These are phyloP conservation scores for Diaporthe aspalathi DNA, from an alignment of 2,329 filamentous ascomycete species.

Conservation along the genomic window DNA sequence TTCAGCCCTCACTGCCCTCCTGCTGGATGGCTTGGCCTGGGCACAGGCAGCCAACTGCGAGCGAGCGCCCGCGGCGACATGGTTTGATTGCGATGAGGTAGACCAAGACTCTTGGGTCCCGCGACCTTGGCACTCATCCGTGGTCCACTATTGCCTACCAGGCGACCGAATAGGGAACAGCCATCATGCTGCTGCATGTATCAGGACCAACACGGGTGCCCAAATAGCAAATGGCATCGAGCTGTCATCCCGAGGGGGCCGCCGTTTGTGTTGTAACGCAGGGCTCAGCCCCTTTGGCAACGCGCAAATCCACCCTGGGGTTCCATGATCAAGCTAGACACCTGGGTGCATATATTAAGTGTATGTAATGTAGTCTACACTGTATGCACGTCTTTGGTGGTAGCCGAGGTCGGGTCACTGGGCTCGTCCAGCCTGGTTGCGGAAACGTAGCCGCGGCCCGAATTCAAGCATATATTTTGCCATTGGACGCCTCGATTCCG, in stretches of 20 bases:
- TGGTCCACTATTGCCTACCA: constrained; percentile 11
- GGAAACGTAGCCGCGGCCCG: neutral
- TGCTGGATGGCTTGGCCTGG: neutral
- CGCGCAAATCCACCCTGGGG: neutral
- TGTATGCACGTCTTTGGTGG: neutral
- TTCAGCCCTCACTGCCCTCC: constrained; percentile 7
- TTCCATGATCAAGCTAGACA: no score
- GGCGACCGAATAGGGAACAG: constrained; percentile 14
- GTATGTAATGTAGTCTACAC: no score
- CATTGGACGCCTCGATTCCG: neutral
- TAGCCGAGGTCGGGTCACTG: neutral
- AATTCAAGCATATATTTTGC: neutral
- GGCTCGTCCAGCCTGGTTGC: neutral
- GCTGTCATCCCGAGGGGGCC: constrained; percentile 23
- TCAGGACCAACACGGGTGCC: constrained; percentile 12
- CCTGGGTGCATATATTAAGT: no score
- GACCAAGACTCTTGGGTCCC: constrained; percentile 20
- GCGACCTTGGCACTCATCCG: constrained; percentile 3
- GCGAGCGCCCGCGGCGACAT: neutral
- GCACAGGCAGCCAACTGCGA: neutral
- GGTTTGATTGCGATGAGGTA: constrained; percentile 32
- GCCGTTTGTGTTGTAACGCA: constrained; percentile 1
- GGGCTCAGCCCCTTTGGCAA: constrained; percentile 13
- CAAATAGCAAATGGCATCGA: constrained; percentile 6
- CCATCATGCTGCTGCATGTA: constrained; percentile 7